A percentile compares a stretch with the other conserved stretches of the same genome.
These are phyloP conservation scores for Blastomyces silverae DNA, from an alignment of 2,329 filamentous ascomycete genomes.

Conservation along the genomic window DNA sequence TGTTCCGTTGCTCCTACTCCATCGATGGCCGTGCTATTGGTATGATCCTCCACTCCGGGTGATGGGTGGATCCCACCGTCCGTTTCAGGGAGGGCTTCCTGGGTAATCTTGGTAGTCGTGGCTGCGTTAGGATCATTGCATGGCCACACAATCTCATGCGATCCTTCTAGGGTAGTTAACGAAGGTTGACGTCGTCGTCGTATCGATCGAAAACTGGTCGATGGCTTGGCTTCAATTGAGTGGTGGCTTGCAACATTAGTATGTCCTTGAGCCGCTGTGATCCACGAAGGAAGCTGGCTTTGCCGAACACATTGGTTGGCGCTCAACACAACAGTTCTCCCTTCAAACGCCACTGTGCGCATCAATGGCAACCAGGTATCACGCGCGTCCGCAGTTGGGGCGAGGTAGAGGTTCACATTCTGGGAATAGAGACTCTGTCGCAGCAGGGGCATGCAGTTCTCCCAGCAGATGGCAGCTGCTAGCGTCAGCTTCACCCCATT, in stretches of 20 bases:
- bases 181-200: slow-evolving; percentile 23
- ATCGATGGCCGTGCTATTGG: not conserved
- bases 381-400: slow-evolving; percentile 78
- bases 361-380: slow-evolving; percentile 79
- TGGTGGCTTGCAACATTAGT: slow-evolving; percentile 8
- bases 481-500: slow-evolving; percentile 72
- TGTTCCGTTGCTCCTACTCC: not conserved
- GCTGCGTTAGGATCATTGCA: slow-evolving; percentile 21
- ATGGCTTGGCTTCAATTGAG: not conserved
- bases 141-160: slow-evolving; percentile 45
- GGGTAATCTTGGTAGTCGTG: not conserved
- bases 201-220: slow-evolving; percentile 8
- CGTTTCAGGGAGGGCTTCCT: not conserved
- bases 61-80: slow-evolving; percentile 2
- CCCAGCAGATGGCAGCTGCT: slow-evolving; percentile 89
- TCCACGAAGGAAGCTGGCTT: slow-evolving; percentile 53
- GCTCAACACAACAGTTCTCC: slow-evolving; percentile 75
- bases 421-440: slow-evolving; percentile 78
- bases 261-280: slow-evolving; percentile 32
- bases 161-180: slow-evolving; percentile 36
- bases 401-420: slow-evolving; percentile 86
- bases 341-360: slow-evolving; percentile 73
- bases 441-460: slow-evolving; percentile 90
- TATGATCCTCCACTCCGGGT: not conserved
- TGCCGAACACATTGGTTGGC: slow-evolving; percentile 72